Conservation (phyloP, 345 rosid species). For the Noccaea caerulescens region DNA sequence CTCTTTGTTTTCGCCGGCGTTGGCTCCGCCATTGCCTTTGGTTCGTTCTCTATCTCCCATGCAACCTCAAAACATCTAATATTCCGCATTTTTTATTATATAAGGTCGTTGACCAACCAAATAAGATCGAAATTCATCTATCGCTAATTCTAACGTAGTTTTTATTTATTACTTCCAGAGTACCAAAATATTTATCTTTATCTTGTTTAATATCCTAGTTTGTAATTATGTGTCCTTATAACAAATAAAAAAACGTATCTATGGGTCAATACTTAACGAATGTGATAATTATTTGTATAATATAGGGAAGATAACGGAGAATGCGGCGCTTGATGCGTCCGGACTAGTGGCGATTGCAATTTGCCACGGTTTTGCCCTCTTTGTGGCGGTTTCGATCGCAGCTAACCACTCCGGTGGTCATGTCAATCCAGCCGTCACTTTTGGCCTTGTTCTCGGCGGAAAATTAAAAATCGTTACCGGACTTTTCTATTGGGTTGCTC, state of each 20-base stretch:
- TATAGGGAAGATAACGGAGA: slow-evolving; percentile 67
- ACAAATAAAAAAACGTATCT: background rate
- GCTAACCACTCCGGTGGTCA: slow-evolving; percentile 95
- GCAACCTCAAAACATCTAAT: background rate
- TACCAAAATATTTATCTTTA: background rate
- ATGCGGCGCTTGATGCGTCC: slow-evolving; percentile 77
- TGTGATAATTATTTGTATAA: background rate
- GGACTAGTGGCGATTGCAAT: slow-evolving; percentile 81
- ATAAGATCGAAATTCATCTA: background rate
- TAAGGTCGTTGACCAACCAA: slow-evolving; percentile 3
- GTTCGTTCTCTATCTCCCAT: slow-evolving; percentile 47
- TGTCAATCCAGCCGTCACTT: slow-evolving; percentile 90
- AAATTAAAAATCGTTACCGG: slow-evolving; percentile 74
- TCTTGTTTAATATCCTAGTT: background rate
- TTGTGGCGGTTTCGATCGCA: slow-evolving; percentile 76
- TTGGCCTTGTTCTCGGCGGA: slow-evolving; percentile 86
- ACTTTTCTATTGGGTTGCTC: slow-evolving; percentile 85
- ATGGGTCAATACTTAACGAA: slow-evolving; percentile 1
- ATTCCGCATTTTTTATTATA: background rate
- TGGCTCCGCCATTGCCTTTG: slow-evolving; percentile 84
- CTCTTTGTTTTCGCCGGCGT: slow-evolving; percentile 91
- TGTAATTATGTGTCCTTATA: background rate
- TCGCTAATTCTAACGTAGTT: background rate
- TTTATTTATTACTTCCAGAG: background rate
- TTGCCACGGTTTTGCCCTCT: slow-evolving; percentile 82